These are phyloP conservation scores for Fusarium longipes DNA, from an alignment of 2,329 filamentous ascomycete genomes.

Conservation along the genomic window DNA sequence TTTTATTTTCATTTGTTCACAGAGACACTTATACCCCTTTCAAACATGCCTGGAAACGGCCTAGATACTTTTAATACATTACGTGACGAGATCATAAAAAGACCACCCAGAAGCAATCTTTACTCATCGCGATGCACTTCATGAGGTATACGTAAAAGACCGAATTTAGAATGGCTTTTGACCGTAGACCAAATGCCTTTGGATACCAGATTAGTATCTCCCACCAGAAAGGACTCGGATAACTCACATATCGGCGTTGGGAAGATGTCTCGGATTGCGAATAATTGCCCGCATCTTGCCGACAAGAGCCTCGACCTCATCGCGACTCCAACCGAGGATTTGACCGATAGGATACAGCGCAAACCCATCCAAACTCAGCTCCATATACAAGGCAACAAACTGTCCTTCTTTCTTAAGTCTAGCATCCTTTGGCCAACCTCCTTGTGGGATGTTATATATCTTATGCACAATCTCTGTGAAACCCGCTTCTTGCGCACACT, in stretches of 20 bases:
- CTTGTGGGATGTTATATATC: conserved; percentile 7
- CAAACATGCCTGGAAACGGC: neutral
- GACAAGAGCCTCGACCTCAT: conserved; percentile 17
- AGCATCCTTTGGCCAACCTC: conserved; percentile 31
- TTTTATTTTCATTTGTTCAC: neutral
- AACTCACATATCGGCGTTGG: conserved; percentile 14
- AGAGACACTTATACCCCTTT: neutral
- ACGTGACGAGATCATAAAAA: neutral
- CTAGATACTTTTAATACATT: neutral
- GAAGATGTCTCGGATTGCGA: conserved; percentile 2
- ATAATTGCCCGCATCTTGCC: conserved; percentile 15
- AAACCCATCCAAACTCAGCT: conserved; percentile 23
- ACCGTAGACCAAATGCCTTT: conserved; percentile 19
- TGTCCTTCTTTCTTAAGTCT: conserved; percentile 19
- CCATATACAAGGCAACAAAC: conserved; percentile 29
- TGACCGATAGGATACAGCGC: conserved; percentile 18
- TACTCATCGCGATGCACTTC: too few relatives aligned
- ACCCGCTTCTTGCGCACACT: conserved; percentile 11
- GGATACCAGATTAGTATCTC: neutral
- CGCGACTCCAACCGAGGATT: conserved; percentile 17
- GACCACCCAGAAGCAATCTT: neutral
- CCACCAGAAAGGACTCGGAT: fast-evolving
- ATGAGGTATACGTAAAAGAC: too few relatives aligned
- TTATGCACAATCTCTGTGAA: conserved; percentile 18
- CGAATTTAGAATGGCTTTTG: neutral